Base-by-base conservation (phyloP, 495 filamentous ascomycete species). In the Peziza echinospora region DNA sequence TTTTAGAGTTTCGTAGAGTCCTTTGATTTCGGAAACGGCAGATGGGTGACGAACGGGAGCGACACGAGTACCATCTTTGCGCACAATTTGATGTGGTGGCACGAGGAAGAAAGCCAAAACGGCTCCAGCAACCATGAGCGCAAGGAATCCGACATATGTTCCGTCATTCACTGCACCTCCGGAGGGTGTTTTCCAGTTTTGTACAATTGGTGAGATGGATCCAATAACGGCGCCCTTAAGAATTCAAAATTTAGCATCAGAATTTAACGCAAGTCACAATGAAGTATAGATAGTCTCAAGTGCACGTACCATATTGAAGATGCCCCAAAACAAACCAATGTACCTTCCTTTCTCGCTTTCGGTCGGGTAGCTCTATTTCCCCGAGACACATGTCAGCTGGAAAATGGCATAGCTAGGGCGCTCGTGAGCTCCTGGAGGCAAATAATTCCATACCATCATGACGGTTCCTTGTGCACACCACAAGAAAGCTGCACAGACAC, bases 391-490 rank as follows among this genome's bases (percentile, higher is more conserved):
- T n/a, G n/a, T n/a, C n/a, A 45, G 9, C 7, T 23, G 43, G 13
- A 24, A 22, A 16, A 44, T 11, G 26, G 11, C 3, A 13, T 25
- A 19, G 26, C 17, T 11, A 6, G 26, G 5, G 6, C 53, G n/a
- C n/a, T n/a, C n/a, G n/a, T n/a, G n/a, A n/a, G n/a, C n/a, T n/a
- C n/a, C n/a, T n/a, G n/a, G n/a, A n/a, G n/a, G n/a, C n/a, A n/a
- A n/a, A n/a, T n/a, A n/a, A n/a, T n/a, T n/a, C n/a, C n/a, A 10
- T 34, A 57, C 55, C 78, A 93, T 86, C 86, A 94, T 93, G 58
- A 94, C 81, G 21, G 84, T 81, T 48, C 86, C 86, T 63, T 94
- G 86, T 0, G 84, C 86, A 48, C 77, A 82, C 86, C 85, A 94
- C 24, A 93, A 67, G 28, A 93, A 62, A 57, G 82, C 85, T 23